These are phyloP conservation scores for Chaetothyriales sp. DNA, from an alignment of 2,329 filamentous ascomycete species.

Conservation along the genomic window DNA sequence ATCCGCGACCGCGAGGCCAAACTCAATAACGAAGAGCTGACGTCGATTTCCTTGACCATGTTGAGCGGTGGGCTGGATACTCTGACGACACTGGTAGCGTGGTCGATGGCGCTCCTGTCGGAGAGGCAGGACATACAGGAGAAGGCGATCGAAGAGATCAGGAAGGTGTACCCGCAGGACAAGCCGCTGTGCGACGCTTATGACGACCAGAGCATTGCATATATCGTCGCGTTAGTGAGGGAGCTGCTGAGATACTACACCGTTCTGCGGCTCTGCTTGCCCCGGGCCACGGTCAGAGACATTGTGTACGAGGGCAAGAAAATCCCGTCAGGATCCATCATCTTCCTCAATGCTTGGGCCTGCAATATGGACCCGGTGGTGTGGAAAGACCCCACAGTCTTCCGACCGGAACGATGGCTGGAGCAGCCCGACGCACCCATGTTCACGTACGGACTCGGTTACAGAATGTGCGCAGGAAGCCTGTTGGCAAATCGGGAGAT, in stretches of 20 bases:
- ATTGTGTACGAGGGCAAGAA: conserved; percentile 41
- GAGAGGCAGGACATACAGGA: conserved; percentile 47
- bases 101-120: conserved; percentile 47
- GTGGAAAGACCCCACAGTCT: conserved; percentile 43
- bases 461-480: conserved; percentile 52
- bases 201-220: conserved; percentile 50
- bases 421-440: conserved; percentile 48
- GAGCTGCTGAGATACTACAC: conserved; percentile 50
- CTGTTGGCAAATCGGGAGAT: conserved; percentile 49
- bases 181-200: conserved; percentile 40
- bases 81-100: conserved; percentile 49
- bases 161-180: conserved; percentile 36
- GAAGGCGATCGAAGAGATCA: conserved; percentile 43
- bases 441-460: conserved; percentile 51
- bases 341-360: conserved; percentile 53
- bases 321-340: conserved; percentile 47
- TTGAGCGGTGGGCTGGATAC: conserved; percentile 52
- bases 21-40: conserved; percentile 47
- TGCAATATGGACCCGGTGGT: conserved; percentile 50
- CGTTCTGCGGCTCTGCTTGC: conserved; percentile 47
- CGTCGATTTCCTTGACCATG: conserved; percentile 53
- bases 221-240: conserved; percentile 47
- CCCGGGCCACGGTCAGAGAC: conserved; percentile 45
- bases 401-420: conserved; percentile 48
- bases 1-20: conserved; percentile 49